These are phyloP conservation scores for Chernovozyma sophiae-reginae DNA, from an alignment of 1,139 yeast genomes.

Conservation along the genomic window DNA sequence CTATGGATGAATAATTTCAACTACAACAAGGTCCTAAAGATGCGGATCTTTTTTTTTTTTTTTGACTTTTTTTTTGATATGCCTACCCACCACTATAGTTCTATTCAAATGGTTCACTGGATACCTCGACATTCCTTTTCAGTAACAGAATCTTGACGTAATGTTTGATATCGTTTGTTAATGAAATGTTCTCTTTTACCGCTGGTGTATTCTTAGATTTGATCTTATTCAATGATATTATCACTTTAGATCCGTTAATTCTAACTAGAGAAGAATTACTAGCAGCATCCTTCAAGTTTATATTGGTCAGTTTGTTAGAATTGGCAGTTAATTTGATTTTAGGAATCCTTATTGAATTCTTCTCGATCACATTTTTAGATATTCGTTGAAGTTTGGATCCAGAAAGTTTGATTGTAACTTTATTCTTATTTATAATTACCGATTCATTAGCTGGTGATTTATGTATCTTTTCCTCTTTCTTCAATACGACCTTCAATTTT, in stretches of 20 bases:
- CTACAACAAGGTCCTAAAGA: no score
- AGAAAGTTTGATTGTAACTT: slow-evolving; percentile 14
- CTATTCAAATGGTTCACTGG: slow-evolving; percentile 17
- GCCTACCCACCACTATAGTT: no score
- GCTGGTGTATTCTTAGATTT: slow-evolving; percentile 1
- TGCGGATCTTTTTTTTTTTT: no score
- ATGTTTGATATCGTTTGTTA: neutral
- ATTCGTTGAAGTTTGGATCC: slow-evolving; percentile 8
- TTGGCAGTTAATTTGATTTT: no score
- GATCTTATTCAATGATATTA: slow-evolving; percentile 1
- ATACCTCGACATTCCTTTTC: slow-evolving; percentile 17
- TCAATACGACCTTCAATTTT: neutral
- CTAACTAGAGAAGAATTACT: slow-evolving; percentile 6
- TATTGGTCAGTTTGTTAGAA: no score
- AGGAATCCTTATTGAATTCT: no score
- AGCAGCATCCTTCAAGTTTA: no score
- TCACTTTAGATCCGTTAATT: slow-evolving; percentile 8
- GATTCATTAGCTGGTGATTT: neutral
- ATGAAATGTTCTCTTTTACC: no score
- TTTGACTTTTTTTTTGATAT: no score
- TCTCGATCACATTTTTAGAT: neutral
- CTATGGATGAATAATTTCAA: no score
- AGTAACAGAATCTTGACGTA: slow-evolving; percentile 27
- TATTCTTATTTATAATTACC: neutral
- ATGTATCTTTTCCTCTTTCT: neutral